Base-by-base conservation (phyloP, 257 asterid species). In the Solanum rostratum region DNA sequence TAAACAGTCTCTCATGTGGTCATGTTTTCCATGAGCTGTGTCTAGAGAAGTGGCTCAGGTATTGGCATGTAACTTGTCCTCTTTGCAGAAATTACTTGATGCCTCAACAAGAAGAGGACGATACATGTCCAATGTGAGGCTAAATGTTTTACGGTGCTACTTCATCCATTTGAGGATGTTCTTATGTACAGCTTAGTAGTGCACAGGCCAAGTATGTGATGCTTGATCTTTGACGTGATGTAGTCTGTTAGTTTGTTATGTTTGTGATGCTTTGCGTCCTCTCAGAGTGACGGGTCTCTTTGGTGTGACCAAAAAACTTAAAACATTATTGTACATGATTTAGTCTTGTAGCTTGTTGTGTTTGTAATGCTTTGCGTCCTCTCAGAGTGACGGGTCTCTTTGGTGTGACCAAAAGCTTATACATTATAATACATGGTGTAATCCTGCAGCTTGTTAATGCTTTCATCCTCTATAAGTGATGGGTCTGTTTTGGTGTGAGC, bases 11-110 rank as follows among this genome's bases (percentile, higher is more conserved):
- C 66, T 69, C 93, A 1, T 96, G 99, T 16, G 96, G 97, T 82
- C 99, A 96, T 18, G 92, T 94, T 41, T 96, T 96, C 92, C 99
- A 96, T 76, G 88, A 87, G 68, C 29, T 83, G 30, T 96, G 98
- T 89, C 89, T 96, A 8, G 98, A 94, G 91, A 93, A 89, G 80
- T 96, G 99, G 99, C 78, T 96, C 85, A 92, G 91, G 89, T 89
- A 88, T 59, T 96, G 98, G 98, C 91, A 92, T 88, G 87, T 91
- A 60, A 96, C 97, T 0, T 96, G 99, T 86, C 99, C 99, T 22
- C 98, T 96, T 62, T 96, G 99, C 84, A 91, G 99, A 88, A 90
- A 91, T 83, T 59, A 87, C 89, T 87, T 96, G 94, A 87, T 96
- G 86, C 87, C 96, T 87, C 94, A 87, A 86, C 95, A 92, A 83